Evolutionary conservation across 257 asterid species (phyloP).

Genomic region (Forsythia suspensa): DNA sequence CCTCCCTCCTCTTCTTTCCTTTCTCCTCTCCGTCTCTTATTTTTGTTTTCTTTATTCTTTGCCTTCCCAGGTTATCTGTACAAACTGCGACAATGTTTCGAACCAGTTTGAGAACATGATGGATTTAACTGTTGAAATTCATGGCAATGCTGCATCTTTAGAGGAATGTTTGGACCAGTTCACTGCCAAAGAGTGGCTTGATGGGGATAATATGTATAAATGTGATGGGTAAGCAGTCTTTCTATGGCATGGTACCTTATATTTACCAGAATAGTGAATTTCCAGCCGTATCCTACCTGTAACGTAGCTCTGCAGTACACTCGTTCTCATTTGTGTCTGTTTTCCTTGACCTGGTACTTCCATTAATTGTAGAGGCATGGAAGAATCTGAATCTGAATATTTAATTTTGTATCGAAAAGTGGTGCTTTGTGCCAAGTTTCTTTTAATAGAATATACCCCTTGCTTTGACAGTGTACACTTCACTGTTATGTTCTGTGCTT

Average conservation of each 20-base stretch:
- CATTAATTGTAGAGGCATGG: not conserved
- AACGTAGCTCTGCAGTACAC: not conserved
- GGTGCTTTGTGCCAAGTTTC: constrained; percentile 15
- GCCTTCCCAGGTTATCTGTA: constrained; percentile 74
- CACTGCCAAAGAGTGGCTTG: constrained; percentile 88
- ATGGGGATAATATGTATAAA: constrained; percentile 97
- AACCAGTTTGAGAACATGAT: constrained; percentile 93
- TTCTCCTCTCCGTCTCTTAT: not conserved
- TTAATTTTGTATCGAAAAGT: not conserved
- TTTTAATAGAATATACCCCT: not conserved
- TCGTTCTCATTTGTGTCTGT: not conserved
- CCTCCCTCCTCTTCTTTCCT: not conserved
- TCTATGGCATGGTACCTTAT: constrained; percentile 8
- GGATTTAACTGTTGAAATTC: constrained; percentile 99
- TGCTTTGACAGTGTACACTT: not conserved
- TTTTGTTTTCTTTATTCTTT: constrained; percentile 14
- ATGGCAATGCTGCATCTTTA: constrained; percentile 92
- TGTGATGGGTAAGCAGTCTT: constrained; percentile 73
- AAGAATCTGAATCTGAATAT: not conserved
- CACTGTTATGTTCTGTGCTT: not conserved
- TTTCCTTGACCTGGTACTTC: not conserved
- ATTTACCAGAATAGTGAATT: not conserved
- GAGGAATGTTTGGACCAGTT: constrained; percentile 98
- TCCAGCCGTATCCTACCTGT: not conserved
- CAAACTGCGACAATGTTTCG: constrained; percentile 83